Evolutionary conservation across 768 basidiomycete species (phyloP).

Genomic region (Agaricus sinodeliciosus): DNA sequence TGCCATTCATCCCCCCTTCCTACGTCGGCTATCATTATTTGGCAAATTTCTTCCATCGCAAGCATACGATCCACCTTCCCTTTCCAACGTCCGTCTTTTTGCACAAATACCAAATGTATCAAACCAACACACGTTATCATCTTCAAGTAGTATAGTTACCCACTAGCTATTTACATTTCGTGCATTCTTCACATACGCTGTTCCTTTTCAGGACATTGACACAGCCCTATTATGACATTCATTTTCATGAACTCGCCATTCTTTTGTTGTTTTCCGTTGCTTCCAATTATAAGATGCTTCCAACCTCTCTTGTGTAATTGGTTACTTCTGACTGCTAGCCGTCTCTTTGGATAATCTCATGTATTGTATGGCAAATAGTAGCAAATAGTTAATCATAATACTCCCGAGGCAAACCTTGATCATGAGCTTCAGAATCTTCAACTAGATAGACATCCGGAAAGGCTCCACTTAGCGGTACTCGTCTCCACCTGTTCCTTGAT

Average conservation of each 20-base stretch:
- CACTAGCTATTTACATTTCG: slow-evolving; percentile 1
- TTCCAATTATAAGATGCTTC: not conserved
- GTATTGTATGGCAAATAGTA: not conserved
- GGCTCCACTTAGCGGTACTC: no score
- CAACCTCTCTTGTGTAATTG: not conserved
- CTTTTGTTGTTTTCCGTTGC: not conserved
- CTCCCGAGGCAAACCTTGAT: no score
- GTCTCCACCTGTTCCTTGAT: no score
- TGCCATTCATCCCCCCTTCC: not conserved
- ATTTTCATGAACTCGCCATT: not conserved
- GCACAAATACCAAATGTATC: slow-evolving; percentile 2
- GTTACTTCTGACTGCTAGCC: not conserved
- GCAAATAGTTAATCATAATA: not conserved
- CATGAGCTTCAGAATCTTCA: no score
- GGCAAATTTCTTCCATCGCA: not conserved
- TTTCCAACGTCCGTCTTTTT: not conserved
- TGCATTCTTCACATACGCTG: not conserved
- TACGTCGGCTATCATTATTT: slow-evolving; percentile 10
- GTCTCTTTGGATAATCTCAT: not conserved
- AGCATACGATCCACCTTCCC: not conserved
- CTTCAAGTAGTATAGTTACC: slow-evolving; percentile 8
- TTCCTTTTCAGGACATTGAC: not conserved
- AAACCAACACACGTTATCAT: slow-evolving; percentile 7
- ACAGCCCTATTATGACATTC: not conserved
- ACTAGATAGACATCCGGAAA: no score